Base-by-base conservation (phyloP, 495 filamentous ascomycete species). In the Penicillium cinerascens region DNA sequence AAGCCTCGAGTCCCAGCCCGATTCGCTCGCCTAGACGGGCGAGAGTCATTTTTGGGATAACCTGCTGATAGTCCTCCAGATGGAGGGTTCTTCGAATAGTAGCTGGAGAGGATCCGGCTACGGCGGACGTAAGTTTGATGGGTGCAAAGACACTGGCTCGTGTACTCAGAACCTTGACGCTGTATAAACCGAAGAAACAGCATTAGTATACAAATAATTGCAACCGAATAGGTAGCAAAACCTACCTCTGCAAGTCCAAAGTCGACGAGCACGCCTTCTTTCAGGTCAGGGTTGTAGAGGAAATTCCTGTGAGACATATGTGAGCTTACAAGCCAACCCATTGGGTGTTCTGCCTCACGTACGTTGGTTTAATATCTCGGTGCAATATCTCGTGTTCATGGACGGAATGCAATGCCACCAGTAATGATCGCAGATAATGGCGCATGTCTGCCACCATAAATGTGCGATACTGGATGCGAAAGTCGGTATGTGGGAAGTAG, bases 341-440 rank as follows among this genome's bases (percentile, higher is more conserved):
- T 16, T 10, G 41, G 5, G 15, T 5, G 9, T 21, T 9, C 6
- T 9, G 17, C 11, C 11, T 17, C 23, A 49, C 76, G 65, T 64
- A 82, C 75, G 93, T 99, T n/a, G 93, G 93, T 67, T 99, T 99
- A 67, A 99, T 97, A 68, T 99, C 93, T 47, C 93, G 86, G 66
- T 99, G 93, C 16, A 99, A 78, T 49, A 99, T 97, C 17, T 80
- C 75, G 60, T 86, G 83, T 33, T 77, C 75, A 67, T 99, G 93
- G 9, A 97, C 91, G 18, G 87, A 86, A 15, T 79, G 75, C 6
- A 99, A 77, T 0, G 95, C 93, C 5, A 83, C 83, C 65, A 99
- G 91, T 8, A 99, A 79, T 5, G 88, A 95, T 16, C 83, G 82
- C 58, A 99, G 88, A 67, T 97, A 99, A 63, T 91, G 77, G 45